These are phyloP conservation scores for Lipomyces starkeyi DNA, from an alignment of 805 yeast genomes.

Conservation along the genomic window DNA sequence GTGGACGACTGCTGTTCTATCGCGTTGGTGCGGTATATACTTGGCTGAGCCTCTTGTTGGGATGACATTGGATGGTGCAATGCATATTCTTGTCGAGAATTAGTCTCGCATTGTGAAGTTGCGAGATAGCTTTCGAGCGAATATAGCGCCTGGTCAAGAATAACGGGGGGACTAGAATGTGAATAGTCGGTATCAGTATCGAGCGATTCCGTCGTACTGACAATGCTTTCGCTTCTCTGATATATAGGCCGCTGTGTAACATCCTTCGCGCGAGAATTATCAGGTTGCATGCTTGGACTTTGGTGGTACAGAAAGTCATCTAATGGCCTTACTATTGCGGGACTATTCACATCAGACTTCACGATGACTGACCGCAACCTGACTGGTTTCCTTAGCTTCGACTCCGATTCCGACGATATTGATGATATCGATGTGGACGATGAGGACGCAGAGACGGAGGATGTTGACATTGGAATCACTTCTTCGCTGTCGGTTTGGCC, in stretches of 20 bases:
- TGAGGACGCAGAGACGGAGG: constrained; percentile 4
- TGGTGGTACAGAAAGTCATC: neutral
- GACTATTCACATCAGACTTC: constrained; percentile 20
- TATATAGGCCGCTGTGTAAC: neutral
- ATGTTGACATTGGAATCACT: neutral
- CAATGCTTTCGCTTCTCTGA: neutral
- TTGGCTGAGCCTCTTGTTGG: neutral
- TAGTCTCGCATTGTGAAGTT: neutral
- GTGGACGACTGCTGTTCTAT: neutral
- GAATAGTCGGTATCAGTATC: constrained; percentile 4
- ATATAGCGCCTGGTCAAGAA: constrained; percentile 30
- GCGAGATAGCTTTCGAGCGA: constrained; percentile 28
- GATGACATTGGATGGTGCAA: neutral
- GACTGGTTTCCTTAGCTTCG: constrained; percentile 12
- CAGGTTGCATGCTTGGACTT: neutral
- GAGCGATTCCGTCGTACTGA: neutral
- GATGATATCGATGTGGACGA: constrained; percentile 5
- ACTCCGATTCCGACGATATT: neutral
- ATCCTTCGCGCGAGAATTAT: neutral
- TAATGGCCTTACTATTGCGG: constrained; percentile 24
- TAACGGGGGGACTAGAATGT: constrained; percentile 14
- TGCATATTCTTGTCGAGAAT: neutral
- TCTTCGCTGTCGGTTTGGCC: neutral
- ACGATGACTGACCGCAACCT: constrained; percentile 30
- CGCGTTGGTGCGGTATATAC: neutral